phyloP scores from a whole-genome alignment of 78 protist genomes.

The Chrysochromulina parva region DNA sequence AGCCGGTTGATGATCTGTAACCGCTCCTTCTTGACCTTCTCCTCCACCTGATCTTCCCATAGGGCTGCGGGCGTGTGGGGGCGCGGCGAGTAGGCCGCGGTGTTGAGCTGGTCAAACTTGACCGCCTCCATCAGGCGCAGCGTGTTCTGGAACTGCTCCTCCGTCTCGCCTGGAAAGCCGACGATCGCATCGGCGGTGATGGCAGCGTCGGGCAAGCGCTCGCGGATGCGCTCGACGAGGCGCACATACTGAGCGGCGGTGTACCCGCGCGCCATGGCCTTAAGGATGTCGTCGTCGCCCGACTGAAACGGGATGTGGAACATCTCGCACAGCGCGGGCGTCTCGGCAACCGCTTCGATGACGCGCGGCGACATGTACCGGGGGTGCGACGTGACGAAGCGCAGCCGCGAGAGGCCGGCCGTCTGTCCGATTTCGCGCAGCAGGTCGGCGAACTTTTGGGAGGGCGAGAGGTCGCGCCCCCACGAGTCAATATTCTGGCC shows the following conservation, averaged over 20 bases:
- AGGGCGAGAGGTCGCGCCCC: slow-evolving; percentile 21
- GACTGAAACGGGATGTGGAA: slow-evolving; percentile 51
- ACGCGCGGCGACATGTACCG: slow-evolving; percentile 26
- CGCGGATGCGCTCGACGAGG: background rate
- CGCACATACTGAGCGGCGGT: background rate
- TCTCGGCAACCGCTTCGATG: slow-evolving; percentile 4
- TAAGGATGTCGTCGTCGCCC: slow-evolving; percentile 46
- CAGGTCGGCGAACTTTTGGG: slow-evolving; percentile 27
- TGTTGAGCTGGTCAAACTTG: slow-evolving; percentile 28
- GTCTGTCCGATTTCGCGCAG: background rate
- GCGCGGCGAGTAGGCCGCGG: slow-evolving; percentile 54
- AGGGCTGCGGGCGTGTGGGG: slow-evolving; percentile 54
- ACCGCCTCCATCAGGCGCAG: slow-evolving; percentile 15
- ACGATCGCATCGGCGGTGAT: slow-evolving; percentile 49
- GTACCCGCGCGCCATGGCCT: slow-evolving; percentile 44
- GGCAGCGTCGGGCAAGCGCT: slow-evolving; percentile 37
- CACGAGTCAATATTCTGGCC: slow-evolving; percentile 55
- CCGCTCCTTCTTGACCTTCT: slow-evolving; percentile 26
- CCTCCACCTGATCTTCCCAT: slow-evolving; percentile 30
- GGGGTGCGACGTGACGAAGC: slow-evolving; percentile 46
- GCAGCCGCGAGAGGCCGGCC: slow-evolving; percentile 38
- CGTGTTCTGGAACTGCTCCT: slow-evolving; percentile 40
- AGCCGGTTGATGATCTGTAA: slow-evolving; percentile 20
- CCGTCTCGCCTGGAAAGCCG: slow-evolving; percentile 56
- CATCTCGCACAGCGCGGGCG: background rate